Evolutionary conservation across 495 filamentous ascomycete genomes (phyloP), one percentile per base, ranked within the genome.

Genomic region (Penicilliopsis zonata): DNA sequence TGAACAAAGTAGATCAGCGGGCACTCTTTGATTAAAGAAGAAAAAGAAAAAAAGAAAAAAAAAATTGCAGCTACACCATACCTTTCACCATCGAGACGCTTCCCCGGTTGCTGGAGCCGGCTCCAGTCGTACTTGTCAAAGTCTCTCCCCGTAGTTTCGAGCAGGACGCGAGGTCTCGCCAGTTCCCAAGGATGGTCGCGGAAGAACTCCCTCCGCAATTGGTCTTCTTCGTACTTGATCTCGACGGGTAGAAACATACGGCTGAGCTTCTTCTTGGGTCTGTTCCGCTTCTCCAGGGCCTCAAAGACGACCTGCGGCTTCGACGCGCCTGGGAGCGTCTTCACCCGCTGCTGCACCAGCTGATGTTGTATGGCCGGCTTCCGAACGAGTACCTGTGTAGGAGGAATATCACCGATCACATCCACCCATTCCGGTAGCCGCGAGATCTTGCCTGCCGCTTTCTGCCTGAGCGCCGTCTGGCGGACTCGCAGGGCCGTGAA

Each of bases 101-200:
- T 82, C 25, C 78, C 82, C n/a, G 67, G 70, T 57, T 96, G 88
- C 52, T 62, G 57, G 35, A 94, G 57, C 45, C 61, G 76, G 40
- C 78, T 79, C 90, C 90, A 98, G 55, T 96, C 82, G 35, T 73
- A 74, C 29, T 59, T 63, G 42, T 74, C 65, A 22, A 62, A 69
- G 52, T 98, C 90, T 49, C 74, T 80, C 16, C 90, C 90, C 47
- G 87, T 77, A 46, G 75, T 69, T 59, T 98, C 90, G 9, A 94
- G 59, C 16, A 98, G 55, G 39, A 94, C 67, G 42, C 78, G 69
- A 31, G 90, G 90, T 41, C 90, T 70, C 18, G 92, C 90, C 46
- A 98, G 65, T 53, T 98, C 90, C 90, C 90, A 98, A 3, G 90
- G 90, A 57, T 98, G 90, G 54, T 98, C 87, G 38, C 65, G 67